Conservation (phyloP, 1,284 basidiomycete species). For the Microbotryomycetes sp. region DNA sequence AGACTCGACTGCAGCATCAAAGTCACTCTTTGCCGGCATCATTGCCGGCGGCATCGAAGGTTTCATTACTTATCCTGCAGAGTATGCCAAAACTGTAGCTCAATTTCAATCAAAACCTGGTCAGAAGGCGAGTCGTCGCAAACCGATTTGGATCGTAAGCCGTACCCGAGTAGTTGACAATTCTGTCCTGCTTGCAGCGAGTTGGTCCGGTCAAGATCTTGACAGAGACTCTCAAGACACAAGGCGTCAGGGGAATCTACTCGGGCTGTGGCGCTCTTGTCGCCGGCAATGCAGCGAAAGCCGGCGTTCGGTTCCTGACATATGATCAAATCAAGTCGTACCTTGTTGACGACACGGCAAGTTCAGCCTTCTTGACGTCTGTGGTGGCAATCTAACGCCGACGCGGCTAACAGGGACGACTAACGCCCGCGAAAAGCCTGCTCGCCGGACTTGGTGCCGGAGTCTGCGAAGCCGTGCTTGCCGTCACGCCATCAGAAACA, state of each 20-base stretch:
- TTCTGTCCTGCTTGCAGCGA: constrained; percentile 5
- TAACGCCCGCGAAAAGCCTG: not conserved
- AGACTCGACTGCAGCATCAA: not conserved
- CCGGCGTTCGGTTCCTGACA: constrained; percentile 85
- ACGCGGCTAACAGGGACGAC: constrained; percentile 79
- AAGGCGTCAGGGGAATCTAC: constrained; percentile 39
- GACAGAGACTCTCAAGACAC: constrained; percentile 35
- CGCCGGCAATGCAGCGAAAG: constrained; percentile 78
- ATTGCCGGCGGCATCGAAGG: constrained; percentile 86
- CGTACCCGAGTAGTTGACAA: not conserved
- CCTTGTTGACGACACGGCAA: constrained; percentile 71
- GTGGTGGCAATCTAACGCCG: constrained; percentile 11
- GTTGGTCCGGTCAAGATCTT: constrained; percentile 40
- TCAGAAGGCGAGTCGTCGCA: not conserved
- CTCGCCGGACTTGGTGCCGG: constrained; percentile 86
- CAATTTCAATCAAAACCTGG: not conserved
- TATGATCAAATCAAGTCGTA: constrained; percentile 86
- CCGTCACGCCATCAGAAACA: constrained; percentile 93
- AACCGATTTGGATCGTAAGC: no score
- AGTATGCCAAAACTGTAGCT: constrained; percentile 44
- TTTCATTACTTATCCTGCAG: constrained; percentile 67
- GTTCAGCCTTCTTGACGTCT: constrained; percentile 22
- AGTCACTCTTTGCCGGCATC: constrained; percentile 65
- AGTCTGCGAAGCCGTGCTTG: constrained; percentile 84
- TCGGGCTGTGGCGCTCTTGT: constrained; percentile 56